These are phyloP conservation scores for Lunularia cruciata DNA, from an alignment of 225 moss, liverwort and hornwort species.

Conservation along the genomic window DNA sequence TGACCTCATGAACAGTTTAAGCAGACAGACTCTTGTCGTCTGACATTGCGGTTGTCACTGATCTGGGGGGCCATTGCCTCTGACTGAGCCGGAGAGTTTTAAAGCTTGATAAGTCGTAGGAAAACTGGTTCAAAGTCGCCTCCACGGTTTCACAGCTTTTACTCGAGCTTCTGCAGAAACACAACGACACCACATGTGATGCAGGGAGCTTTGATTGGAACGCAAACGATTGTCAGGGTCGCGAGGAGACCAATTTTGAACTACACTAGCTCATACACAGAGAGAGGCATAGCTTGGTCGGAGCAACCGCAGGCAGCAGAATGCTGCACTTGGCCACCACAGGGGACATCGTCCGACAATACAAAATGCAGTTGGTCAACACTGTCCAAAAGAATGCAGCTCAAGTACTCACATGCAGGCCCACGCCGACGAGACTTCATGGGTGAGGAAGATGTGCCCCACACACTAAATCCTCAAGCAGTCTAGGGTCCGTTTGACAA, in stretches of 20 bases:
- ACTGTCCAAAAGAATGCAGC: neutral
- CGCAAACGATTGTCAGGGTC: neutral
- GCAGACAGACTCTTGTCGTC: constrained; percentile 19
- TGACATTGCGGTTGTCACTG: constrained; percentile 16
- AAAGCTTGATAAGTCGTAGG: constrained; percentile 29
- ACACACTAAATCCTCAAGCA: neutral
- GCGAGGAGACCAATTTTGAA: neutral
- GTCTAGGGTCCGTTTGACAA: neutral
- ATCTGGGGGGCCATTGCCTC: constrained; percentile 6
- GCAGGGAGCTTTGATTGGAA: neutral
- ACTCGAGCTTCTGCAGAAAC: constrained; percentile 24
- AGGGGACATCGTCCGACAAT: constrained; percentile 3
- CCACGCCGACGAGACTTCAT: neutral
- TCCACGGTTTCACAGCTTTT: constrained; percentile 15
- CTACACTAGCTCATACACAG: neutral
- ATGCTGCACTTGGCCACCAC: neutral
- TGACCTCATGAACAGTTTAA: constrained; percentile 13
- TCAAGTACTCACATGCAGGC: neutral
- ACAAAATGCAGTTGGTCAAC: neutral
- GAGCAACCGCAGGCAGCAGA: constrained; percentile 14
- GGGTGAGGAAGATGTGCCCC: neutral
- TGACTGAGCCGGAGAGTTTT: constrained; percentile 26
- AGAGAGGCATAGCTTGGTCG: constrained; percentile 13
- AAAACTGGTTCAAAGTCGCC: constrained; percentile 31
- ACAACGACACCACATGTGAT: constrained; percentile 3